Conservation (phyloP, 2,329 filamentous ascomycete genomes). For the Metarhizium anisopliae region DNA sequence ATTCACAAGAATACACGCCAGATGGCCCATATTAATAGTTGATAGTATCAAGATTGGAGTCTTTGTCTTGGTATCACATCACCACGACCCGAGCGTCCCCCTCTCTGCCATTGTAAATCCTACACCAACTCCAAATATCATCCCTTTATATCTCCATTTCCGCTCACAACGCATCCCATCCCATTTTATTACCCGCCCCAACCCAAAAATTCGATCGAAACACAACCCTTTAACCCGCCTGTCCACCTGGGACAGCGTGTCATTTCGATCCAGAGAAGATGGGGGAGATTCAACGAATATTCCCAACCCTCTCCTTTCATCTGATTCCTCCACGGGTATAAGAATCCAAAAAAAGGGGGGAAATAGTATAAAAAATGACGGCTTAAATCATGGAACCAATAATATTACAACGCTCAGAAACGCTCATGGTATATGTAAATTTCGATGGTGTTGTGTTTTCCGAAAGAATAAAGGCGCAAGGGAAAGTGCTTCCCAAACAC, state of each 20-base stretch:
- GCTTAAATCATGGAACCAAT: neutral
- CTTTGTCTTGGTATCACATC: neutral
- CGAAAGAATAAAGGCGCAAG: conserved; percentile 3
- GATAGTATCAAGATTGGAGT: neutral
- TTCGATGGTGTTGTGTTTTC: neutral
- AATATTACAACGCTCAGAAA: neutral
- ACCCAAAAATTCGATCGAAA: neutral
- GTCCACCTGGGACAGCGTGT: neutral
- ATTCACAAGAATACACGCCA: too few species aligned
- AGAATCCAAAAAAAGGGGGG: neutral
- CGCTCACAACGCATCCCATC: neutral
- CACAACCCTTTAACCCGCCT: neutral
- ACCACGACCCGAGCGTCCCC: neutral
- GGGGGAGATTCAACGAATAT: neutral
- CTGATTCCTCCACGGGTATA: neutral
- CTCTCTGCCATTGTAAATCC: neutral
- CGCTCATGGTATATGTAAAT: neutral
- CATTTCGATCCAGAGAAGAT: neutral
- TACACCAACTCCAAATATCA: neutral
- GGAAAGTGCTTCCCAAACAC: neutral
- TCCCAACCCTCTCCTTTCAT: neutral
- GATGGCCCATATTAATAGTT: too few species aligned
- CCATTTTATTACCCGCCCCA: neutral
- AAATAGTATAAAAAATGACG: neutral
- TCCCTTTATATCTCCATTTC: neutral